phyloP scores from a whole-genome alignment of 805 yeast genomes.

The Suhomyces faveliae region DNA sequence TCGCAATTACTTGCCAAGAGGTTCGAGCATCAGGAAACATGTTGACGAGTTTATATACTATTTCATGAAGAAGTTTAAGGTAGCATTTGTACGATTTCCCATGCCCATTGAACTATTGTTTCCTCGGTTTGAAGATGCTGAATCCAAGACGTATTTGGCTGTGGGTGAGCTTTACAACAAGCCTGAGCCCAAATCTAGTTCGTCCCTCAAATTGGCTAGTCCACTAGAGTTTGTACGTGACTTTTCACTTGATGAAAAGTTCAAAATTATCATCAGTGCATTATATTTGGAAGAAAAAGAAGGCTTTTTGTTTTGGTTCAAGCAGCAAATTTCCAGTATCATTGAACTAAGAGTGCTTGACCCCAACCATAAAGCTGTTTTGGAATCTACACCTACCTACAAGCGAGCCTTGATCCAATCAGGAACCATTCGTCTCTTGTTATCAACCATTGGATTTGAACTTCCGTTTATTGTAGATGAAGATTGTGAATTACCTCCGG shows the following conservation, averaged over 20 bases:
- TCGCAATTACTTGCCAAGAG: slow-evolving; percentile 46
- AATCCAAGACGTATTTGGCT: slow-evolving; percentile 50
- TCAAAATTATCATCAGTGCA: slow-evolving; percentile 51
- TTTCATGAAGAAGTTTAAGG: slow-evolving; percentile 59
- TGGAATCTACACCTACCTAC: slow-evolving; percentile 15
- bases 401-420: slow-evolving; percentile 43
- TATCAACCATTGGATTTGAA: slow-evolving; percentile 46
- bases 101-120: slow-evolving; percentile 66
- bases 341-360: slow-evolving; percentile 18
- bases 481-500: slow-evolving; percentile 36
- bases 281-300: slow-evolving; percentile 45
- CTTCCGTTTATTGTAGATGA: slow-evolving; percentile 41
- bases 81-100: slow-evolving; percentile 50
- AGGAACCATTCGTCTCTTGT: slow-evolving; percentile 45
- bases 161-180: slow-evolving; percentile 52
- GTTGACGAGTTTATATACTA: slow-evolving; percentile 64
- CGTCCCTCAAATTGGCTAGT: slow-evolving; percentile 30
- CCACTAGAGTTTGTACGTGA: slow-evolving; percentile 33
- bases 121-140: slow-evolving; percentile 49
- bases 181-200: slow-evolving; percentile 13
- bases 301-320: slow-evolving; percentile 44
- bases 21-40: slow-evolving; percentile 51
- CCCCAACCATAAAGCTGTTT: slow-evolving; percentile 2
- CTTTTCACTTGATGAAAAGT: slow-evolving; percentile 43
- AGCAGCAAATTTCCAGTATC: slow-evolving; percentile 34